Evolutionary conservation across 2,329 filamentous ascomycete genomes (phyloP).

Genomic region (Coleophoma cylindrospora): DNA sequence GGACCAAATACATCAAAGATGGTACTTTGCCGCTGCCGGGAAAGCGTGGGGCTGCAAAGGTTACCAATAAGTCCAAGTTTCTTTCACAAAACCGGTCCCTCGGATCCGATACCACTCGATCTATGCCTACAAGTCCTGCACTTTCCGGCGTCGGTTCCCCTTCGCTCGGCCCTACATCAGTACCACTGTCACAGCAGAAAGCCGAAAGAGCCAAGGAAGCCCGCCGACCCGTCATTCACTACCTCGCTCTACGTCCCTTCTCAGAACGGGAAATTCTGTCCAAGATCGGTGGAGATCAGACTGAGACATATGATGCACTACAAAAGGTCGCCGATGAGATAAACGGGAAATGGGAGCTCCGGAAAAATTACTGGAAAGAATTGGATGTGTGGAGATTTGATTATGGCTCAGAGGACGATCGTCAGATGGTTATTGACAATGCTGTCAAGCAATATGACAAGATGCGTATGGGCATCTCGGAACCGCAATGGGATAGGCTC

Average conservation of each 20-base stretch:
- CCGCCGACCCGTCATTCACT: conserved; percentile 51
- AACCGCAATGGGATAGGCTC: conserved; percentile 58
- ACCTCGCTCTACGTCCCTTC: conserved; percentile 50
- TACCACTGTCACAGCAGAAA: conserved; percentile 45
- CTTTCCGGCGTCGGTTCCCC: conserved; percentile 51
- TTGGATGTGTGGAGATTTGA: conserved; percentile 59
- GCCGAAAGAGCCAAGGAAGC: conserved; percentile 49
- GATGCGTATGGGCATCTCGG: conserved; percentile 47
- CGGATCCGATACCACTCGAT: conserved; percentile 21
- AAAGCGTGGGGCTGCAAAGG: conserved; percentile 15
- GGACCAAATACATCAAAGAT: conserved; percentile 33
- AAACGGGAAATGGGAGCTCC: conserved; percentile 48
- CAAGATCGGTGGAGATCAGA: conserved; percentile 38
- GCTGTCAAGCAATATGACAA: conserved; percentile 56
- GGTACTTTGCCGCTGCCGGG: conserved; percentile 14
- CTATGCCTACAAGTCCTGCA: conserved; percentile 50
- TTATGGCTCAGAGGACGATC: conserved; percentile 47
- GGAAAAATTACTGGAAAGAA: conserved; percentile 56
- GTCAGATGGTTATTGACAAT: conserved; percentile 56
- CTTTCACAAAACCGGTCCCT: conserved; percentile 16
- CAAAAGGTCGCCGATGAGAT: conserved; percentile 54
- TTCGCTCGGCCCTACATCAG: conserved; percentile 42
- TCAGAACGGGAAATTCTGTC: conserved; percentile 44
- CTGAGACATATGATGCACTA: conserved; percentile 49
- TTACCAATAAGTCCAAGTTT: conserved; percentile 19